Base-by-base conservation (phyloP, 257 asterid genomes). In the Apocynum venetum region DNA sequence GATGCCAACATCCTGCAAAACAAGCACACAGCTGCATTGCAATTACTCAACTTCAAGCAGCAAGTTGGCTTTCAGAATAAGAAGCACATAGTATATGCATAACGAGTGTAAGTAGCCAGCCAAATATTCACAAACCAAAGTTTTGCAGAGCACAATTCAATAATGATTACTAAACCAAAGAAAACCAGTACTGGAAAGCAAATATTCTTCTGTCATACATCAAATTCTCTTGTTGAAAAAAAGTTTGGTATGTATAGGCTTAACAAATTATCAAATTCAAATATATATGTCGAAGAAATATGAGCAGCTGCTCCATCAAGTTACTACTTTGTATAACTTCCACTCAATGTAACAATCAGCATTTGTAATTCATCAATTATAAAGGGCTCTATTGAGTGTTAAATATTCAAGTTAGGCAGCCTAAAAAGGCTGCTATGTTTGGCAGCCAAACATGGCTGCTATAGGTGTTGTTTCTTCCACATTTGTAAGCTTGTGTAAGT, bases 1-100 rank as follows among this genome's bases (percentile, higher is more conserved):
- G 73, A 77, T 75, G 83, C 90, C 90, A 83, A 93, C 82, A 83
- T 93, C 98, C 99, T 96, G 88, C 83, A 75, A 80, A 41, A 36
- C 44, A 71, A 71, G 36, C 8, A 43, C 17, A 61, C 35, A 55
- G 10, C 8, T 46, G 31, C 53, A 51, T 73, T 73, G 36, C 77
- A 38, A 41, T 73, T 53, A 79, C 60, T 63, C 71, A 80, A 76
- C 59, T 51, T 61, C 25, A 65, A 71, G 70, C 72, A 36, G 52
- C 13, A 38, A 67, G 43, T 55, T 78, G 55, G 48, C 12, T 0
- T 14, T 48, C 17, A 35, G 13, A 55, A 40, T 72, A 12, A 19
- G 64, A 78, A 52, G n/a, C 35, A 46, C 52, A 38, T 49, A 49
- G 2, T 43, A 48, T 64, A 51, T 13, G 60, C 49, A 52, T 20